These are phyloP conservation scores for Tribonema minus DNA, from an alignment of 108 stramenopile species.

Conservation along the genomic window DNA sequence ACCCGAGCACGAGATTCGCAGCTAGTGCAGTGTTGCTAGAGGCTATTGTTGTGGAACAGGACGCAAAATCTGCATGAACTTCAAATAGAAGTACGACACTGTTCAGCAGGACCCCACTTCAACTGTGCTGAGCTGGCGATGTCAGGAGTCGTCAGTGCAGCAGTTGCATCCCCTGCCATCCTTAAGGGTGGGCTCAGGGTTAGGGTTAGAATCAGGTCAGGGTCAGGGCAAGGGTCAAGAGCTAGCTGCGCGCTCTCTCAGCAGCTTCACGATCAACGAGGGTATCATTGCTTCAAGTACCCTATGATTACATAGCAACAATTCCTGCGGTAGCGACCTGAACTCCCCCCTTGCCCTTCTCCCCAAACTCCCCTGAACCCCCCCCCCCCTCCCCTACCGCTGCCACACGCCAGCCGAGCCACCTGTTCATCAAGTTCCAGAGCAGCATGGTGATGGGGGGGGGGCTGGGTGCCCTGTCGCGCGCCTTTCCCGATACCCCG, in stretches of 20 bases:
- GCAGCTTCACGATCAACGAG: neutral
- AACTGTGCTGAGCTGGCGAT: too few relatives aligned
- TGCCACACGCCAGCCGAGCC: conserved; percentile 55
- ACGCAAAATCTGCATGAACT: too few relatives aligned
- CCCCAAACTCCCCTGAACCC: neutral
- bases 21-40: too few relatives aligned
- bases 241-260: neutral
- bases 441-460: conserved; percentile 16
- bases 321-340: neutral
- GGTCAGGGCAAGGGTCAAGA: neutral
- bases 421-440: conserved; percentile 90
- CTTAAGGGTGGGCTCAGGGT: too few relatives aligned
- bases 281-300: neutral
- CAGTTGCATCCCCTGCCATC: too few relatives aligned
- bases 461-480: neutral
- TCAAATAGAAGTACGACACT: too few relatives aligned
- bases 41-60: too few relatives aligned
- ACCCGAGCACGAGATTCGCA: too few relatives aligned
- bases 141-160: too few relatives aligned
- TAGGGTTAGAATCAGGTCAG: too few relatives aligned
- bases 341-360: neutral
- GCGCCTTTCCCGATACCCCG: conserved; percentile 26
- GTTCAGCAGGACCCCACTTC: too few relatives aligned
- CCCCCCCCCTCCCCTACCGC: neutral
- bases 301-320: neutral